A percentile compares a stretch with the other conserved stretches of the same genome.
These are phyloP conservation scores for Nectriaceae sp. DNA, from an alignment of 2,329 filamentous ascomycete genomes.

Conservation along the genomic window DNA sequence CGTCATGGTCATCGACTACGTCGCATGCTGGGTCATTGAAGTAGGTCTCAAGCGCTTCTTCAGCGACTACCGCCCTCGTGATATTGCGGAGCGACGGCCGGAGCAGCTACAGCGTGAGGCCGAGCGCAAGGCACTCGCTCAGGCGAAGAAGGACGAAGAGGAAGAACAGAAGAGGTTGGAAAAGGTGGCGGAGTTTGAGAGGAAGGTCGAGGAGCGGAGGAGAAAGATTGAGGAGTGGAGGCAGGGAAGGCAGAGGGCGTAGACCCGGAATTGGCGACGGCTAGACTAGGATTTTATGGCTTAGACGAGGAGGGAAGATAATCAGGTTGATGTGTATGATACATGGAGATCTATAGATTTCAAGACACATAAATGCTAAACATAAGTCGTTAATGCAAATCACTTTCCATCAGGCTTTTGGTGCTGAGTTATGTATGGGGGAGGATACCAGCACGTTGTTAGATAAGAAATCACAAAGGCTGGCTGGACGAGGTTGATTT, in stretches of 20 bases:
- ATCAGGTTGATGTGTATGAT: too few relatives aligned
- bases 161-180: conserved; percentile 55
- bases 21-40: conserved; percentile 85
- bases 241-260: conserved; percentile 9
- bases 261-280: too few relatives aligned
- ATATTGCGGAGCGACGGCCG: conserved; percentile 82
- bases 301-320: too few relatives aligned
- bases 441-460: too few relatives aligned
- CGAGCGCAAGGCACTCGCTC: conserved; percentile 61
- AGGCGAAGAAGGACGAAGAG: conserved; percentile 45
- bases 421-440: too few relatives aligned
- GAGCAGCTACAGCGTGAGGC: conserved; percentile 84
- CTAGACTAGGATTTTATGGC: too few relatives aligned
- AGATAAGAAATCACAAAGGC: too few relatives aligned
- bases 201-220: conserved; percentile 54
- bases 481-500: too few relatives aligned
- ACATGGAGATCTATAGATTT: too few relatives aligned
- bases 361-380: too few relatives aligned
- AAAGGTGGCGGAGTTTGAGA: conserved; percentile 62
- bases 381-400: too few relatives aligned
- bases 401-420: too few relatives aligned
- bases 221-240: conserved; percentile 51
- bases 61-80: conserved; percentile 89
- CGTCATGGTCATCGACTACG: conserved; percentile 87
- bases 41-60: conserved; percentile 82